These are phyloP conservation scores for Alternaria gansuensis DNA, from an alignment of 2,329 filamentous ascomycete species.

Conservation along the genomic window DNA sequence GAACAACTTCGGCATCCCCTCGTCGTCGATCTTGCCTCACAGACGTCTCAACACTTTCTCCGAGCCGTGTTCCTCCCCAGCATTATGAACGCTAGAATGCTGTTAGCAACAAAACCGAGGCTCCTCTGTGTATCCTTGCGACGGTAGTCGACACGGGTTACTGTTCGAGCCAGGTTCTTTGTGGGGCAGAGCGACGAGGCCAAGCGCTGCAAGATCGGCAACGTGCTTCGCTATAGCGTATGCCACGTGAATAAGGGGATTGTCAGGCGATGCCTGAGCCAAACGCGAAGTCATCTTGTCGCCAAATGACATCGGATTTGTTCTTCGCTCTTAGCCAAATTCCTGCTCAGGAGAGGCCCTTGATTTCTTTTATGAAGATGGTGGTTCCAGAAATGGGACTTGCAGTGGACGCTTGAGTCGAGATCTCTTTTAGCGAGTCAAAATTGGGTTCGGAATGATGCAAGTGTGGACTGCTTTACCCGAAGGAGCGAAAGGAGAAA, in stretches of 20 bases:
- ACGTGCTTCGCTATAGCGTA: constrained; percentile 17
- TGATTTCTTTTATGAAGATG: not conserved
- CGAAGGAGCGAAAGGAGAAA: constrained; percentile 11
- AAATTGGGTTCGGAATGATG: constrained; percentile 15
- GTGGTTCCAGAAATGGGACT: constrained; percentile 5
- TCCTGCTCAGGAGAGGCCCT: not conserved
- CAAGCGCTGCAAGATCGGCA: constrained; percentile 20
- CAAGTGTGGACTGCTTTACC: constrained; percentile 7
- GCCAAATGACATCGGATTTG: constrained; percentile 4
- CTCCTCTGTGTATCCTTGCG: constrained; percentile 17
- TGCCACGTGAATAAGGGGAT: constrained; percentile 4
- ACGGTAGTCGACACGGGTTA: constrained; percentile 19
- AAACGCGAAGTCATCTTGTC: not conserved
- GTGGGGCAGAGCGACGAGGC: constrained; percentile 17
- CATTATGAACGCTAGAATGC: constrained; percentile 20
- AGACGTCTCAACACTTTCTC: constrained; percentile 23
- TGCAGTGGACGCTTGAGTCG: constrained; percentile 16
- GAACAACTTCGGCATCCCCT: constrained; percentile 6
- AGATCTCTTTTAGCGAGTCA: constrained; percentile 6
- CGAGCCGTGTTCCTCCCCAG: constrained; percentile 12
- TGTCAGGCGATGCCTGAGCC: constrained; percentile 2
- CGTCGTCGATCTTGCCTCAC: constrained; percentile 20
- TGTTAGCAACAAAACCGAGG: constrained; percentile 23
- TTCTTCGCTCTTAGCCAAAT: not conserved
- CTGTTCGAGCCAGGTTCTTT: constrained; percentile 17